phyloP scores from a whole-genome alignment of 1,139 yeast genomes.

The Yamadazyma aaseri region DNA sequence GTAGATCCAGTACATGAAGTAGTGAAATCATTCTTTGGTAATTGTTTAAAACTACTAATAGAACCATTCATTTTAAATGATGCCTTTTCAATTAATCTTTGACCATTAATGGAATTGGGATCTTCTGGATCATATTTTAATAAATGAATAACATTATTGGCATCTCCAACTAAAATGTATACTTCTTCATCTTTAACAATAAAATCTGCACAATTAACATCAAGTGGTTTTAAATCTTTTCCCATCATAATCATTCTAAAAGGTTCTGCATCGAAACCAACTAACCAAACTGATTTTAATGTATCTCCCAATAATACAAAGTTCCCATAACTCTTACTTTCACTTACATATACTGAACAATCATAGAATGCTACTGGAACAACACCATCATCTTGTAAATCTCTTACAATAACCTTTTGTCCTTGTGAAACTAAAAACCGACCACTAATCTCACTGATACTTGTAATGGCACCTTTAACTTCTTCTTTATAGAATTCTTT shows the following conservation, averaged over 20 bases:
- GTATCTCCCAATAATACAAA: conserved; percentile 78
- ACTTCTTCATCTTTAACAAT: conserved; percentile 69
- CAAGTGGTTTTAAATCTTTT: conserved; percentile 64
- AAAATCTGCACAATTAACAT: conserved; percentile 70
- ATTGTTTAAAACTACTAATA: conserved; percentile 56
- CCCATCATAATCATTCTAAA: conserved; percentile 80
- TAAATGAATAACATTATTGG: conserved; percentile 66
- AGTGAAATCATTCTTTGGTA: conserved; percentile 47
- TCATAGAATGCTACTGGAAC: conserved; percentile 95
- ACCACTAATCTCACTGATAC: conserved; percentile 80
- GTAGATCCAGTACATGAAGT: conserved; percentile 69
- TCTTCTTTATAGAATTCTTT: conserved; percentile 75
- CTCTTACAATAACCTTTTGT: conserved; percentile 79
- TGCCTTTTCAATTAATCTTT: conserved; percentile 64
- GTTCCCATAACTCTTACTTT: conserved; percentile 81
- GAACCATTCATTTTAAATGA: conserved; percentile 68
- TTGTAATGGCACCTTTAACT: conserved; percentile 81
- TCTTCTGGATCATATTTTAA: conserved; percentile 93
- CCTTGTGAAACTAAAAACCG: conserved; percentile 85
- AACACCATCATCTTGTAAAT: conserved; percentile 77
- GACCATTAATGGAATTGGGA: conserved; percentile 79
- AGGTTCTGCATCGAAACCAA: conserved; percentile 95
- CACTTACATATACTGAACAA: conserved; percentile 74
- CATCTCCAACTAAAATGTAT: conserved; percentile 68
- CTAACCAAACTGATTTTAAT: conserved; percentile 74